phyloP scores from a whole-genome alignment of 306 rosid species.

The Dryas drummondii region DNA sequence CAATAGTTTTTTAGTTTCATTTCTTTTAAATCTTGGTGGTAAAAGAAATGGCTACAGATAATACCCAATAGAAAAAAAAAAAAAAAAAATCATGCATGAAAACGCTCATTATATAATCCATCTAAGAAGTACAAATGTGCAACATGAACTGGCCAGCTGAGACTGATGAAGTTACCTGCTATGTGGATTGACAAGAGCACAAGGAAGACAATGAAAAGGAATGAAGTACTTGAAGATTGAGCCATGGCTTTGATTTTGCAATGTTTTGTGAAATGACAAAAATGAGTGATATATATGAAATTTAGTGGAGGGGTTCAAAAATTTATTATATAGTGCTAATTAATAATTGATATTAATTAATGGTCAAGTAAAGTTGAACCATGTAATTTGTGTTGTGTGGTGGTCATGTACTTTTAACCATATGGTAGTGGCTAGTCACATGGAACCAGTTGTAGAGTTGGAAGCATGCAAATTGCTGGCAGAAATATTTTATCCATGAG shows the following conservation, averaged over 20 bases:
- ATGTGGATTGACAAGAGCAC: conserved; percentile 27
- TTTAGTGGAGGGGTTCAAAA: not conserved
- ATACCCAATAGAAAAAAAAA: too few species aligned
- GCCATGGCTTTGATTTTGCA: conserved; percentile 22
- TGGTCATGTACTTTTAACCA: too few species aligned
- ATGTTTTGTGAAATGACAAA: not conserved
- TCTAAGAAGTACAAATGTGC: too few species aligned
- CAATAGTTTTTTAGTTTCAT: too few species aligned
- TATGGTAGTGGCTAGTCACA: not conserved
- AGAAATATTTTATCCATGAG: too few species aligned
- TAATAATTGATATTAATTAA: not conserved
- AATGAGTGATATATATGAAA: conserved; percentile 2
- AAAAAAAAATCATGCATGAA: too few species aligned
- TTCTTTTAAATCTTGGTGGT: too few species aligned
- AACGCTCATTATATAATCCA: too few species aligned
- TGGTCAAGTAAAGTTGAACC: not conserved
- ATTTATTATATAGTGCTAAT: conserved; percentile 13
- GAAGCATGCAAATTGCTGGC: too few species aligned
- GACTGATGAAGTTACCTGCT: conserved; percentile 20
- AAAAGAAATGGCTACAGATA: too few species aligned
- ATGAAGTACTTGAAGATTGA: conserved; percentile 9
- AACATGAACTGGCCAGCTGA: too few species aligned
- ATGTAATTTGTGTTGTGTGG: too few species aligned
- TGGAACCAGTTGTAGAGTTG: not conserved
- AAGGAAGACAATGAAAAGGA: conserved; percentile 2